These are phyloP conservation scores for Xylaria telfairii DNA, from an alignment of 495 filamentous ascomycete species.

Conservation along the genomic window DNA sequence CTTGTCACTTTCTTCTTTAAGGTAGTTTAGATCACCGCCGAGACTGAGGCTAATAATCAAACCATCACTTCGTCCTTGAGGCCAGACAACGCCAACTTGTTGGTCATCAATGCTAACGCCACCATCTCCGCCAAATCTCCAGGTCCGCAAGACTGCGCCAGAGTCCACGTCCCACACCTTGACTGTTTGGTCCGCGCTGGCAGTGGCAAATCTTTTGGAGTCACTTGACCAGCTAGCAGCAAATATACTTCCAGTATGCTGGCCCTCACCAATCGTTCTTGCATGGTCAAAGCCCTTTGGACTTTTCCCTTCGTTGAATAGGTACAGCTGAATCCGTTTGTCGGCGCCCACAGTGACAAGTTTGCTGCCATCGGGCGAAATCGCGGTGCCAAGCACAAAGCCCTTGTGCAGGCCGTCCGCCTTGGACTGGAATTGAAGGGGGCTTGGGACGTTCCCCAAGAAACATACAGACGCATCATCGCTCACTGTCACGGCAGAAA, in stretches of 20 bases:
- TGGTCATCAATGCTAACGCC: conserved; percentile 77
- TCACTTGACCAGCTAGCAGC: conserved; percentile 88
- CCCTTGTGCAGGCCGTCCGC: conserved; percentile 78
- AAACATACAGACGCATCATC: conserved; percentile 91
- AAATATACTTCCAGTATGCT: conserved; percentile 91
- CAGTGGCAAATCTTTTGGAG: conserved; percentile 87
- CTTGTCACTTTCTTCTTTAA: conserved; percentile 69
- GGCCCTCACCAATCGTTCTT: conserved; percentile 76
- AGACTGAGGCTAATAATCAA: conserved; percentile 89
- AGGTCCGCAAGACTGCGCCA: conserved; percentile 76
- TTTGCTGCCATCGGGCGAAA: conserved; percentile 85
- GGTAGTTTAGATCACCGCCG: conserved; percentile 88
- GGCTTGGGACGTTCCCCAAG: conserved; percentile 79
- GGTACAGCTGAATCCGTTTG: conserved; percentile 84
- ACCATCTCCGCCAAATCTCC: conserved; percentile 86
- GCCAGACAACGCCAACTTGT: conserved; percentile 95
- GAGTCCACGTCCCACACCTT: conserved; percentile 87
- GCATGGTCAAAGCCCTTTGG: conserved; percentile 89
- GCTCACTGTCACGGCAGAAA: conserved; percentile 87
- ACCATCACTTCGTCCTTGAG: conserved; percentile 79
- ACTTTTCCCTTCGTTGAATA: conserved; percentile 49
- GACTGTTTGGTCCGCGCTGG: conserved; percentile 92
- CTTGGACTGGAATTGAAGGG: conserved; percentile 86
- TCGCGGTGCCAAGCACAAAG: conserved; percentile 86
- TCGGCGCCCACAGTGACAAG: conserved; percentile 92